Conservation (phyloP, 2,329 filamentous ascomycete genomes). For the Epichloe scottii region DNA sequence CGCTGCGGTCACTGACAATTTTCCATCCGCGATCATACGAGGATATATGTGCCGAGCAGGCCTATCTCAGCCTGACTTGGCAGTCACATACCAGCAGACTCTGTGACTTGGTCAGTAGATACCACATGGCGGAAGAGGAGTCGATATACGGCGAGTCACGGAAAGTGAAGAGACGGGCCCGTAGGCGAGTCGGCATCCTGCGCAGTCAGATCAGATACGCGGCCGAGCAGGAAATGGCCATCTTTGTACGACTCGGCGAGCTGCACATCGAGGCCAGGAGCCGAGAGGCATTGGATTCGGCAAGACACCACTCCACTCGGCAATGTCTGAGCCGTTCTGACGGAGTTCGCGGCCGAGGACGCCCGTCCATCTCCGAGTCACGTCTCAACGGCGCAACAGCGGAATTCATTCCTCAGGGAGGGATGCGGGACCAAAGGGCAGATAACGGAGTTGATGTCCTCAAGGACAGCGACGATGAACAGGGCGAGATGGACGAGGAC, state of each 20-base stretch:
- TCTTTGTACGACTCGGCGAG: conserved; percentile 34
- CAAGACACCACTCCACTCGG: conserved; percentile 13
- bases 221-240: conserved; percentile 32
- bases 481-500: not conserved
- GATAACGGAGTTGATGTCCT: not conserved
- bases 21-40: conserved; percentile 28
- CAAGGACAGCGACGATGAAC: not conserved
- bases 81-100: conserved; percentile 27
- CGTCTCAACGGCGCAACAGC: conserved; percentile 16
- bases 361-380: conserved; percentile 3
- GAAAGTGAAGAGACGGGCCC: conserved; percentile 19
- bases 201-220: conserved; percentile 30
- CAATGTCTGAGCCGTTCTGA: not conserved
- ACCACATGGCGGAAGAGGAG: conserved; percentile 24
- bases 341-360: not conserved
- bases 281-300: conserved; percentile 25
- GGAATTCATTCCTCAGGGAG: conserved; percentile 19
- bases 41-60: conserved; percentile 31
- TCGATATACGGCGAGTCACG: conserved; percentile 13
- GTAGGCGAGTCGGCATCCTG: conserved; percentile 30
- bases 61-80: conserved; percentile 31
- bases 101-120: conserved; percentile 24
- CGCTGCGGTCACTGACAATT: conserved; percentile 8
- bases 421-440: not conserved
- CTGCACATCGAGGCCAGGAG: conserved; percentile 36